phyloP scores from a whole-genome alignment of 2,329 filamentous ascomycete genomes.

The Pestalotiopsis sp. region DNA sequence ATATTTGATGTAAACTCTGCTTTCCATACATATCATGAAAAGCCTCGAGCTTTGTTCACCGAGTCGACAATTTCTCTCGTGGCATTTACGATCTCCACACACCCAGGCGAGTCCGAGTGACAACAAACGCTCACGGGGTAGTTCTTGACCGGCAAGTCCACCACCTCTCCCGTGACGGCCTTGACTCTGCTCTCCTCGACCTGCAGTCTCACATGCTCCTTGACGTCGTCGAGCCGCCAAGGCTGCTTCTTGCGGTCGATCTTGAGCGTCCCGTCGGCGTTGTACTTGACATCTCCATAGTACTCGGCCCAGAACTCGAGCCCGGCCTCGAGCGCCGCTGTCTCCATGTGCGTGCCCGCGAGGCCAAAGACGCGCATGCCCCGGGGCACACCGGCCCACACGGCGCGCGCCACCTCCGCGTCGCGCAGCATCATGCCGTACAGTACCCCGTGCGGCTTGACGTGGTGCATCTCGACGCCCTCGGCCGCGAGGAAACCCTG shows the following conservation, averaged over 20 bases:
- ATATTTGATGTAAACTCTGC: too few relatives aligned
- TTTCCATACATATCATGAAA: neutral
- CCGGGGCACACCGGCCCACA: conserved; percentile 26
- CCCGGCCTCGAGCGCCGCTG: conserved; percentile 23
- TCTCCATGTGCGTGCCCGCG: conserved; percentile 29
- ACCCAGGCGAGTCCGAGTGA: conserved; percentile 49
- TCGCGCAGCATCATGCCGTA: conserved; percentile 32
- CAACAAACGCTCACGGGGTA: conserved; percentile 47
- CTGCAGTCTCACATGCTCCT: conserved; percentile 43
- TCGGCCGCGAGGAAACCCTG: conserved; percentile 1
- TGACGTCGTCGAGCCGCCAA: conserved; percentile 41
- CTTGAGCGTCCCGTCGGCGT: conserved; percentile 24
- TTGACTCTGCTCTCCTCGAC: conserved; percentile 42
- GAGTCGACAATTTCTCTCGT: conserved; percentile 41
- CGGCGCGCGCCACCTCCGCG: conserved; percentile 25
- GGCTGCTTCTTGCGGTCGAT: conserved; percentile 59
- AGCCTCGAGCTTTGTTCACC: conserved; percentile 33
- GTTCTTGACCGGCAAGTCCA: conserved; percentile 40
- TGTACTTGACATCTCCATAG: conserved; percentile 31
- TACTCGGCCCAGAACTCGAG: conserved; percentile 30
- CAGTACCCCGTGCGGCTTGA: conserved; percentile 24
- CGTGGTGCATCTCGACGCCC: conserved; percentile 10
- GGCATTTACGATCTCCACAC: conserved; percentile 44
- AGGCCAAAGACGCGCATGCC: conserved; percentile 29
- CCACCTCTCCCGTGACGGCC: conserved; percentile 40